Base-by-base conservation (phyloP, 163 green algal genomes). In the Prototheca cutis region DNA sequence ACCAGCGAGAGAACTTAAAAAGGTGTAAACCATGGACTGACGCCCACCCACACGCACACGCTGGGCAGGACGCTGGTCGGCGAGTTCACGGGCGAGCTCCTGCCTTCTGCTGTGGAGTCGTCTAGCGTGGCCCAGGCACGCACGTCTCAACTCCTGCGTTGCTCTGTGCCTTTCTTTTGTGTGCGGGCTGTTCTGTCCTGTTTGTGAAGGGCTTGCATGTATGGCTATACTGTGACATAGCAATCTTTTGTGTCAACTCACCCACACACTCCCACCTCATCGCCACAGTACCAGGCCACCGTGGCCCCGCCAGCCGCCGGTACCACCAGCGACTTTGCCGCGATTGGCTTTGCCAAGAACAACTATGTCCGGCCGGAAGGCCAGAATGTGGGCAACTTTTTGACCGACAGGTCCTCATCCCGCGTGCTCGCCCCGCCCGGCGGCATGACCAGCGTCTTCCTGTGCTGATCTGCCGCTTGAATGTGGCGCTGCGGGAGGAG, bases 331-430 rank as follows among this genome's bases (percentile, higher is more conserved):
- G 36, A 45, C 13, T 10, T 21, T 45, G 36, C 17, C 36, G 13
- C 25, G 21, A 17, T 28, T 13, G 49, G 49, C 49, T 33, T 27
- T 27, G 10, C 6, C 28, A 58, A 48, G 57, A 95, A 95, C 79
- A 90, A 90, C 70, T 95, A 93, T 73, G 61, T 60, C 0, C 72
- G 85, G 8, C 70, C 80, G 1, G 67, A 76, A 4, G 86, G 87
- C 55, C 86, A 92, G 72, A 95, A 95, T 59, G 79, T 86, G 8
- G 83, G 82, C 62, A 93, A 93, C 79, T 91, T 91, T 61, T 48
- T 91, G 7, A 84, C 79, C 33, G 81, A 84, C 54, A 72, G 81
- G 21, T 77, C 73, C 45, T 79, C 72, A 42, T 85, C 74, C 28
- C 63, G 77, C 8, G 85, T 95, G 31, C 59, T 84, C 13, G 77